Base-by-base conservation (phyloP, 2,329 filamentous ascomycete species). In the Talaromyces piceae region DNA sequence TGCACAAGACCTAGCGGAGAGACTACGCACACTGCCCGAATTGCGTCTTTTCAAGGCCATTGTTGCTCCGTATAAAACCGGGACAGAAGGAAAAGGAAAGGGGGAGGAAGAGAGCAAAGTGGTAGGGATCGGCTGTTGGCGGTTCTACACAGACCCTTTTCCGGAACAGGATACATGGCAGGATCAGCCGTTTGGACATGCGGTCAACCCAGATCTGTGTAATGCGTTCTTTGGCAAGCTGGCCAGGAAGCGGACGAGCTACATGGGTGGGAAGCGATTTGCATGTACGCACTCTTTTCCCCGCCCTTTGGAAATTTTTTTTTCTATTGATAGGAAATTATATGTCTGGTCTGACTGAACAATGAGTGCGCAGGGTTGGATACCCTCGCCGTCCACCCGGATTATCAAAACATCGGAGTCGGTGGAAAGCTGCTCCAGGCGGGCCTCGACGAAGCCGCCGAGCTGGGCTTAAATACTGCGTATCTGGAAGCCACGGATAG, bases 161-260 rank as follows among this genome's bases (percentile, higher is more conserved):
- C 51, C 47, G 0, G 37, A 18, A 7, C 37, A 51, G 16, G 41
- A 53, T 41, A 45, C 41, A 2, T 54, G 52, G 52, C 33, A 54
- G 41, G 52, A 54, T 33, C 25, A 39, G 5, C 45, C 44, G 12
- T 54, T 45, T 45, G 45, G 47, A 20, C 18, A 18, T 3, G 28
- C 31, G n/a, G 26, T 27, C 26, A 48, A 49, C 41, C 52, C 52
- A n/a, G 22, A 20, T 25, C 45, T 23, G 2, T 54, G 45, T n/a
- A 54, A 54, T 49, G 49, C 51, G 27, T 54, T 48, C n/a, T 51
- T 54, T 37, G 47, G 51, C 4, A 22, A 9, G 8, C 18, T 50
- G 22, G 47, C 48, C 23, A 23, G 28, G 22, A 22, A 28, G 25
- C 46, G 44, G 33, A 50, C 44, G 8, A 43, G 41, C 37, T 26